Percentiles rank a stretch among this genome's conserved stretches.
Evolutionary conservation across 495 filamentous ascomycete genomes (phyloP).

Genomic region (Penicillium riverlandense): DNA sequence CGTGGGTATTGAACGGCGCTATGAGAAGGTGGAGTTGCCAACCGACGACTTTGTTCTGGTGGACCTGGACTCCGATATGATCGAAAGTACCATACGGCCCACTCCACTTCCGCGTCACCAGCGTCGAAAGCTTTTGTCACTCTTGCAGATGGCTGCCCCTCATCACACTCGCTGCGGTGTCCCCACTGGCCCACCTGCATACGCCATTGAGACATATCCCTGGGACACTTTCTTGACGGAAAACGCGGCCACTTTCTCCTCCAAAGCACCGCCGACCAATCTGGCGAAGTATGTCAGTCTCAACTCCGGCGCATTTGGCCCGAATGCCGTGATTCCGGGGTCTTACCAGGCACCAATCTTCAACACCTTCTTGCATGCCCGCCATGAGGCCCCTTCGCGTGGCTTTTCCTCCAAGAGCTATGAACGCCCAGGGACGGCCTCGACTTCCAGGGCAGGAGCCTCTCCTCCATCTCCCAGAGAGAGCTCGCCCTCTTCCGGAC

Average conservation of each 20-base stretch:
- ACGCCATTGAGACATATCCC: slow-evolving; percentile 87
- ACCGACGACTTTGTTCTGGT: slow-evolving; percentile 97
- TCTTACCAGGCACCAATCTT: slow-evolving; percentile 55
- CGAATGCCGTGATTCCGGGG: slow-evolving; percentile 45
- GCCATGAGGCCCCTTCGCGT: slow-evolving; percentile 45
- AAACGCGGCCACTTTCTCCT: slow-evolving; percentile 68
- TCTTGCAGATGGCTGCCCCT: slow-evolving; percentile 84
- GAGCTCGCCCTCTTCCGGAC: slow-evolving; percentile 71
- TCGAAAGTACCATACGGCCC: slow-evolving; percentile 71
- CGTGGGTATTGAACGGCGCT: slow-evolving; percentile 87
- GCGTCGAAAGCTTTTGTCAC: slow-evolving; percentile 77
- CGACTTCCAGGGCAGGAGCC: slow-evolving; percentile 54
- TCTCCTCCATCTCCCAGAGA: slow-evolving; percentile 74
- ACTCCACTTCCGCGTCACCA: slow-evolving; percentile 78
- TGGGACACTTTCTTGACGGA: slow-evolving; percentile 85
- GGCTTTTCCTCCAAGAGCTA: slow-evolving; percentile 44
- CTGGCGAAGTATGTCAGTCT: slow-evolving; percentile 79
- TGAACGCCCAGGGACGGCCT: slow-evolving; percentile 77
- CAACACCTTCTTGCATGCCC: slow-evolving; percentile 83
- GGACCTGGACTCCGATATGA: slow-evolving; percentile 83
- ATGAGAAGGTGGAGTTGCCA: slow-evolving; percentile 84
- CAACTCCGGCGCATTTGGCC: slow-evolving; percentile 81
- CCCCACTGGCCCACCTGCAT: slow-evolving; percentile 78
- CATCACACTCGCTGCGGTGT: slow-evolving; percentile 86
- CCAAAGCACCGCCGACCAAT: slow-evolving; percentile 59